Evolutionary conservation across 441 rosid genomes (phyloP), one percentile per base, ranked within the genome.

Genomic region (Rhodomyrtus psidioides): DNA sequence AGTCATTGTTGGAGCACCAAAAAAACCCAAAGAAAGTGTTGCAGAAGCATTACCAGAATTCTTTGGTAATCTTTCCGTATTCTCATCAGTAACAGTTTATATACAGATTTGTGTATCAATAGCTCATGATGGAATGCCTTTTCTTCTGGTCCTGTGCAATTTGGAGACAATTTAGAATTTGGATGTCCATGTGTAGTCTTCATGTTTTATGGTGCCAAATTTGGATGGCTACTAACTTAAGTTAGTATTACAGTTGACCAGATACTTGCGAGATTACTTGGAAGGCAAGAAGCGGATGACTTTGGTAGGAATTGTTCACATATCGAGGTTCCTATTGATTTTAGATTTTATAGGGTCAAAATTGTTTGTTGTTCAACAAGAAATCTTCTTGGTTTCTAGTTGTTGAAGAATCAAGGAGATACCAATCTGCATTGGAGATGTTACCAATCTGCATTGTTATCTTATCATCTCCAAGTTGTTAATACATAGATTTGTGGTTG

Each of bases 261-360:
- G 94, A 91, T 94, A 95, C 88, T 90, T 97, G 84, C 91, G 97
- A 86, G 98, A 96, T 89, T 97, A 96, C 86, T 88, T 97, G 65
- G 98, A 96, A 90, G 99, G 99, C 82, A 97, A 92, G 90, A 97
- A 94, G 90, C 90, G 96, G 88, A 96, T 97, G 97, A 87, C 95
- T 57, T 87, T 97, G 99, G 98, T 97, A 94, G 84, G 95, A 44
- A 82, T 51, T 89, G 53, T 86, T 83, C 39, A 42, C 49, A 51
- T 70, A 34, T 70, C 21, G 49, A 39, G 49, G 15, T 70, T 21
- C 46, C 49, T 12, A 70, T 39, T 70, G 49, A 21, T 39, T n/a
- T 70, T 70, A 21, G 79, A 21, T 70, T 70, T 70, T 42, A 34
- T 70, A 70, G 49, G 49, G 16, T 70, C 16, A 39, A 70, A 70